A percentile compares a stretch with the other conserved stretches of the same genome.
These are phyloP conservation scores for Carex cristatella DNA, from an alignment of 176 grass and related monocot species.

Conservation along the genomic window DNA sequence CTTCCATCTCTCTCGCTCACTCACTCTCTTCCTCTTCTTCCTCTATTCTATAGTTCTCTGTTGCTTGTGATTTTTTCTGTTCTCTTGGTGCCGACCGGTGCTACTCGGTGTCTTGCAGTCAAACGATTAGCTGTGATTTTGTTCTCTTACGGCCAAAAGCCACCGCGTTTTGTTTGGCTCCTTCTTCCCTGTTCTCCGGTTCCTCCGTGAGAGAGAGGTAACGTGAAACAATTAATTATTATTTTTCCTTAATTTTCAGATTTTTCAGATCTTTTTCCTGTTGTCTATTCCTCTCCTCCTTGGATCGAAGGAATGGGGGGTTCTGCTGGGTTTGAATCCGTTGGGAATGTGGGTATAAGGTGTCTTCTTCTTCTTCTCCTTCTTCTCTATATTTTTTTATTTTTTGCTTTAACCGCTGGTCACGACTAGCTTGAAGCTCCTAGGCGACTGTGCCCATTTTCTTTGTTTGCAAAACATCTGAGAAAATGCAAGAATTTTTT, in stretches of 20 bases:
- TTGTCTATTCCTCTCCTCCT: background rate
- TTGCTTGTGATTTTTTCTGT: too few relatives aligned
- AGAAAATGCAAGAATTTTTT: background rate
- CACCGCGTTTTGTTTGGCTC: conserved; percentile 28
- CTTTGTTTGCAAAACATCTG: background rate
- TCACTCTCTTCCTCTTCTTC: too few relatives aligned
- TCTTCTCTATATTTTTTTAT: background rate
- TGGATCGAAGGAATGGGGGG: background rate
- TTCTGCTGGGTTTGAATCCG: background rate
- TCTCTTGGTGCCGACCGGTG: too few relatives aligned
- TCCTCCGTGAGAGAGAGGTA: conserved; percentile 22
- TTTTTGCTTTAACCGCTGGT: background rate
- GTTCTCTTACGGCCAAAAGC: conserved; percentile 10
- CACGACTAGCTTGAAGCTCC: background rate
- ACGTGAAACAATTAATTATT: background rate
- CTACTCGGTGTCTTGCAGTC: too few relatives aligned
- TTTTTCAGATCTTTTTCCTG: conserved; percentile 5
- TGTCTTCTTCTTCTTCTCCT: too few relatives aligned
- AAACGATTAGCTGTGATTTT: too few relatives aligned
- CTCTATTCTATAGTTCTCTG: too few relatives aligned
- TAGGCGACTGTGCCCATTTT: too few relatives aligned
- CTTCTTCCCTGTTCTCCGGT: background rate
- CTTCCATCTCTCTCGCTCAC: too few relatives aligned
- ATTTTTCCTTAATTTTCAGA: background rate
- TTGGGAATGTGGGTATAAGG: background rate